Evolutionary conservation across 345 rosid genomes (phyloP).

Genomic region (Melastoma malabathricum): DNA sequence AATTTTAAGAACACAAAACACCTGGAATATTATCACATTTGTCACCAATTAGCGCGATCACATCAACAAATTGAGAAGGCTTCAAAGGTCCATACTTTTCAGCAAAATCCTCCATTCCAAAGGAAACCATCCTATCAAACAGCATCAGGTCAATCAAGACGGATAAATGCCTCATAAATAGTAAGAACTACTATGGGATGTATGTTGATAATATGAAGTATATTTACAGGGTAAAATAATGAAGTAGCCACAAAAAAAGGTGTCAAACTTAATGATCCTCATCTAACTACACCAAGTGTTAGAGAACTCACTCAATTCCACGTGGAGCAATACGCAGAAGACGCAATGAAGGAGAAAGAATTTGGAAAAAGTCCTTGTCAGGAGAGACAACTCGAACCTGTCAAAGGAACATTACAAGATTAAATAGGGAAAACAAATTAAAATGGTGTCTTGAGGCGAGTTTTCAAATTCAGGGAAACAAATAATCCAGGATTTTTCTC

Average conservation of each 20-base stretch:
- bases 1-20: conserved; percentile 7
- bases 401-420: conserved; percentile 6
- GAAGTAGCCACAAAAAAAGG: too few relatives aligned
- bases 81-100: conserved; percentile 52
- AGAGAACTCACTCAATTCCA: conserved; percentile 68
- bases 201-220: too few relatives aligned
- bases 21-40: conserved; percentile 86
- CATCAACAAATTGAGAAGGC: conserved; percentile 86
- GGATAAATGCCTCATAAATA: too few relatives aligned
- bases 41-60: conserved; percentile 77
- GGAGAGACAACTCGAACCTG: conserved; percentile 98
- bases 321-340: conserved; percentile 87
- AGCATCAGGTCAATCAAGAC: conserved; percentile 5
- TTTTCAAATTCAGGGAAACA: too few relatives aligned
- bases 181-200: too few relatives aligned
- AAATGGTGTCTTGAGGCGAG: too few relatives aligned
- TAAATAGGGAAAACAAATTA: not conserved
- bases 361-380: conserved; percentile 97
- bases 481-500: too few relatives aligned
- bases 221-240: too few relatives aligned
- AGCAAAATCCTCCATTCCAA: conserved; percentile 88
- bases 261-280: too few relatives aligned
- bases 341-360: conserved; percentile 83
- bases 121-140: conserved; percentile 72
- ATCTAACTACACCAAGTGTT: not conserved